Evolutionary conservation across 2,329 filamentous ascomycete genomes (phyloP), one percentile per base, ranked within the genome.

Genomic region (Cordyceps sp.): DNA sequence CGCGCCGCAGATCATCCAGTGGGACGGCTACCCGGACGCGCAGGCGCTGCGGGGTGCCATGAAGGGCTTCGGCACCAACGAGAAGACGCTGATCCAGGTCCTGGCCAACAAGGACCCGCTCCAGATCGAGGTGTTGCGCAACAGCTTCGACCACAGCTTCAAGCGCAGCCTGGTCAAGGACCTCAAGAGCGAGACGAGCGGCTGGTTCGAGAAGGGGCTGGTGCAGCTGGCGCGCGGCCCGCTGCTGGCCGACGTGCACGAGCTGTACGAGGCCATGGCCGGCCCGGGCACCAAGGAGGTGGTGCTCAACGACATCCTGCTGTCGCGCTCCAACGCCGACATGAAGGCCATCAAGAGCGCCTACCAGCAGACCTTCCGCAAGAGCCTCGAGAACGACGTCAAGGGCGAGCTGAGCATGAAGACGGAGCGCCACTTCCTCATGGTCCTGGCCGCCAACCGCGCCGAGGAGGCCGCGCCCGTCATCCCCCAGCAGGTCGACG

Each of bases 1-100:
- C 3, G 66, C 78, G 0, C 70, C 73, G 10, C 78, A 81, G 45
- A 61, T 70, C 29, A 78, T 82, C 27, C 64, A 70, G 20, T 77
- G 66, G 63, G 75, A 93, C 40, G 77, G 73, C 30, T 64, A 59
- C 4, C 58, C 62, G 10, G 75, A 90, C 43, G 79, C 83, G 0
- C 70, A 84, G 35, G 69, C 64, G 4, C 61, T 93, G 16, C 73
- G 83, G 33, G 69, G 69, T 42, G 83, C 88, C 3, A 93, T 94
- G 84, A 93, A 93, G 54, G 85, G 85, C 0, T 82, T 93, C 39
- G 88, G 86, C 22, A 94, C 86, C 0, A 74, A 96, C 45, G 86
- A 94, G 52, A 78, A 74, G 45, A 54, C 68, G 0, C 59, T 96
- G 13, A 86, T 93, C 39, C 59, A 62, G 3, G 59, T 77, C 4